Evolutionary conservation across 768 basidiomycete species (phyloP).

Genomic region (Leccinum pellstonianum): DNA sequence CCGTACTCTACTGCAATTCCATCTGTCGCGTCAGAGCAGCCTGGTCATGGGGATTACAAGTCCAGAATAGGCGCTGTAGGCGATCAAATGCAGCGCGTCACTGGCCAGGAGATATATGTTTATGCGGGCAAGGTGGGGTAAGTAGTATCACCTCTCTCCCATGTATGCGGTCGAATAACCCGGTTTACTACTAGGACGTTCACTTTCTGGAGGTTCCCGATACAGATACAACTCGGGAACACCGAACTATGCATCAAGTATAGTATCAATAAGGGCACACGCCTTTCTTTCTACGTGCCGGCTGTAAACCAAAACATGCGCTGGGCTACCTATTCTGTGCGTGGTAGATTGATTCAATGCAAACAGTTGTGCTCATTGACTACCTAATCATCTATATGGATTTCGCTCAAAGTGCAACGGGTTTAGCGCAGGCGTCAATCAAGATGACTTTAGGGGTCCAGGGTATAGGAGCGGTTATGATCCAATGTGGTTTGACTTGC

Average conservation of each 20-base stretch:
- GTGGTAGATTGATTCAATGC: slow-evolving; percentile 22
- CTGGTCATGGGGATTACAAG: slow-evolving; percentile 17
- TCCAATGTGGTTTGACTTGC: slow-evolving; percentile 92
- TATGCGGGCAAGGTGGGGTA: slow-evolving; percentile 58
- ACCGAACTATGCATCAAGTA: slow-evolving; percentile 80
- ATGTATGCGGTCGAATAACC: neutral
- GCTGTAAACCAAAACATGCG: slow-evolving; percentile 80
- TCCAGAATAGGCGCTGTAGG: slow-evolving; percentile 17
- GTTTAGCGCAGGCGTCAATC: slow-evolving; percentile 86
- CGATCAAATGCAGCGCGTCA: slow-evolving; percentile 42
- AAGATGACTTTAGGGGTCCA: slow-evolving; percentile 80
- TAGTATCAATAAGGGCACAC: slow-evolving; percentile 75
- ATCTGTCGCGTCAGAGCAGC: slow-evolving; percentile 16
- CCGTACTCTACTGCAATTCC: slow-evolving; percentile 52
- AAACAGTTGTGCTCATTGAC: neutral
- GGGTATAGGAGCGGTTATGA: slow-evolving; percentile 83
- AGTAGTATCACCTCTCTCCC: slow-evolving; percentile 27
- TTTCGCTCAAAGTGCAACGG: slow-evolving; percentile 67
- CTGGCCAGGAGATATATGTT: slow-evolving; percentile 73
- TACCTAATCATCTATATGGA: neutral
- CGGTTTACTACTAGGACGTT: slow-evolving; percentile 53
- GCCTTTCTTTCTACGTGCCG: slow-evolving; percentile 81
- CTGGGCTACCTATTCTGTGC: slow-evolving; percentile 84
- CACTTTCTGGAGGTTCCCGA: slow-evolving; percentile 93
- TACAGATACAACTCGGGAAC: slow-evolving; percentile 71